Percentiles rank a stretch among this genome's conserved stretches.
Evolutionary conservation across 164 flowering plant genomes (phyloP).

Genomic region (Tetracentron sinense): DNA sequence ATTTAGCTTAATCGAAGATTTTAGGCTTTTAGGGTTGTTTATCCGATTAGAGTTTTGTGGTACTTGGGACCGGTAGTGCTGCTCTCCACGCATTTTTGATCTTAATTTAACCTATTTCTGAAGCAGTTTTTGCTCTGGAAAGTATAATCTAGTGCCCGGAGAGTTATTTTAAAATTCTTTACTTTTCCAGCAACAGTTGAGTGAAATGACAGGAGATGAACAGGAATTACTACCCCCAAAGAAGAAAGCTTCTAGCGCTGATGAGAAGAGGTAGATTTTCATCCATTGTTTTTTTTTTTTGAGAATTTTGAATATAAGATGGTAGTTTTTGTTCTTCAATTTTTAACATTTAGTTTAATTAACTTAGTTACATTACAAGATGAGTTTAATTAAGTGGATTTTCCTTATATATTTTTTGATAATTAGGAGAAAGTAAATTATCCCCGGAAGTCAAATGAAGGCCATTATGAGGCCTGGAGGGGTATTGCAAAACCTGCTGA

Average conservation of each 20-base stretch:
- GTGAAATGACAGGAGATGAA: conserved; percentile 28
- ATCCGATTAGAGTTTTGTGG: neutral
- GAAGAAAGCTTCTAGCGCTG: conserved; percentile 48
- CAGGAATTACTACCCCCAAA: conserved; percentile 35
- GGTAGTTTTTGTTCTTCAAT: neutral
- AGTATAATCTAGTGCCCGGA: neutral
- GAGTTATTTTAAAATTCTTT: neutral
- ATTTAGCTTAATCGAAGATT: neutral
- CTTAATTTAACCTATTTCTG: neutral
- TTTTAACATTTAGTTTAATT: neutral
- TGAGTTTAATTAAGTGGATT: neutral
- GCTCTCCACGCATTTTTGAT: neutral
- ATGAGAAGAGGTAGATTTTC: conserved; percentile 45
- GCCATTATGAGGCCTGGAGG: conserved; percentile 83
- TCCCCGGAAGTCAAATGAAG: conserved; percentile 82
- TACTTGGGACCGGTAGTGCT: neutral
- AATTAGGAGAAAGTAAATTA: conserved; percentile 68
- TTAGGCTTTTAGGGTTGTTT: neutral
- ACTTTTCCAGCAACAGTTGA: neutral
- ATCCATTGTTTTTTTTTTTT: neutral
- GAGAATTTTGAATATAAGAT: neutral
- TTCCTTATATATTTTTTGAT: conserved; percentile 1
- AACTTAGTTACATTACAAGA: neutral
- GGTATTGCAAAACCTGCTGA: conserved; percentile 64
- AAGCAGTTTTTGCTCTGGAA: neutral